Conservation (phyloP, 441 rosid genomes). For the Pelargonium cotyledonis region DNA sequence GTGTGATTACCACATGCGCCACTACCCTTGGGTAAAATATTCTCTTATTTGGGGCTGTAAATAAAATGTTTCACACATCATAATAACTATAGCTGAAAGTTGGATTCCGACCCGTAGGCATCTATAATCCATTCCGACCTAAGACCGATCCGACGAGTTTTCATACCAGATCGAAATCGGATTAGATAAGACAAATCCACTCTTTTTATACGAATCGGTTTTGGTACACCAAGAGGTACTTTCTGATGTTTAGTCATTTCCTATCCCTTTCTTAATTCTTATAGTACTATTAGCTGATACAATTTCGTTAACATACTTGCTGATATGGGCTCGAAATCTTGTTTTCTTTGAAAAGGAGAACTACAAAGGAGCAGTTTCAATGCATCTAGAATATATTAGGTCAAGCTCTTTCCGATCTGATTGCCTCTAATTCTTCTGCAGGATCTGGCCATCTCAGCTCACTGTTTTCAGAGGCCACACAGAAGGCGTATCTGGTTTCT, state of each 20-base stretch:
- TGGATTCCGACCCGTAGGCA: too few relatives aligned
- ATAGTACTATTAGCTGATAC: not conserved
- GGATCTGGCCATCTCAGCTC: conserved; percentile 55
- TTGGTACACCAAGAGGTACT: too few relatives aligned
- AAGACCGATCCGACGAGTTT: too few relatives aligned
- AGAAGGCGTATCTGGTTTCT: conserved; percentile 74
- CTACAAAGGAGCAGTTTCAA: not conserved
- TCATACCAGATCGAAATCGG: too few relatives aligned
- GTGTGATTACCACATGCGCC: too few relatives aligned
- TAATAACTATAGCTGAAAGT: too few relatives aligned
- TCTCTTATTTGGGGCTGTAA: too few relatives aligned
- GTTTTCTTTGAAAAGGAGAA: not conserved
- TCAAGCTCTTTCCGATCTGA: conserved; percentile 4
- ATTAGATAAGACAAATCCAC: too few relatives aligned
- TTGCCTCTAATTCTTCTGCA: conserved; percentile 22
- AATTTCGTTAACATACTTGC: not conserved
- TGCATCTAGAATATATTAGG: not conserved
- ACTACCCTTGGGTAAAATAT: too few relatives aligned
- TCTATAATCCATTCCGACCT: too few relatives aligned
- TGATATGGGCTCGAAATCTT: not conserved
- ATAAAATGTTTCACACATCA: too few relatives aligned
- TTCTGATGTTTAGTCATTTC: not conserved
- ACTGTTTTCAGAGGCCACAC: conserved; percentile 56
- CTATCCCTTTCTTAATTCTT: not conserved
- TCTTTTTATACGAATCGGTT: too few relatives aligned